Percentiles rank a stretch among this genome's conserved stretches.
These are phyloP conservation scores for Sequoiadendron giganteum DNA, from an alignment of 75 land plant genomes.

Conservation along the genomic window DNA sequence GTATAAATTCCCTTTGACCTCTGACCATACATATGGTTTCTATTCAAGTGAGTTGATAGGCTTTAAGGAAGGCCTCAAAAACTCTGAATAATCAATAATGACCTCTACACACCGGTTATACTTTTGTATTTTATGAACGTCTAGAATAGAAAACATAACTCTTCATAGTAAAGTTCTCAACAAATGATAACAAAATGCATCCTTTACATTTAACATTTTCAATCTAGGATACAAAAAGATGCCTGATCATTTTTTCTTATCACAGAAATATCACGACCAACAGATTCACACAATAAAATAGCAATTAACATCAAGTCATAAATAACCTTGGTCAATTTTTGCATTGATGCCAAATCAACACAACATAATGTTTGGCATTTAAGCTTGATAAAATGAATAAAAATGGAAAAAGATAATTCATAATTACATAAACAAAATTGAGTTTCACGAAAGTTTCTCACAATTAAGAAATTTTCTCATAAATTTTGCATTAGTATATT, in stretches of 20 bases:
- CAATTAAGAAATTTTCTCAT: neutral
- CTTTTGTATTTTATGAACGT: neutral
- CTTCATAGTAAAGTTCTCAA: neutral
- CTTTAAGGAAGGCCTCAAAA: neutral
- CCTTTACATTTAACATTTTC: neutral
- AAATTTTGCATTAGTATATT: neutral
- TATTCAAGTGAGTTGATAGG: neutral
- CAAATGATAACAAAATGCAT: neutral
- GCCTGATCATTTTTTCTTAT: neutral
- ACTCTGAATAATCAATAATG: neutral
- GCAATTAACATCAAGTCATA: conserved; percentile 6
- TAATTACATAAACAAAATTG: neutral
- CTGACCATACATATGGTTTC: neutral
- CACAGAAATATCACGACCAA: neutral
- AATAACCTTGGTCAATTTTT: neutral
- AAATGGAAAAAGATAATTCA: neutral
- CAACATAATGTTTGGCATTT: neutral
- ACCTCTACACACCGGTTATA: neutral
- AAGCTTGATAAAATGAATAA: neutral
- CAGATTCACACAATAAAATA: neutral
- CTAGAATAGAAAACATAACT: neutral
- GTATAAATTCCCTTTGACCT: neutral
- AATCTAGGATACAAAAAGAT: neutral
- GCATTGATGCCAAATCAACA: neutral
- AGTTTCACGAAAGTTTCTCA: neutral